Evolutionary conservation across 768 basidiomycete genomes (phyloP), one percentile per base, ranked within the genome.

Genomic region (Leccinum incarnatum): DNA sequence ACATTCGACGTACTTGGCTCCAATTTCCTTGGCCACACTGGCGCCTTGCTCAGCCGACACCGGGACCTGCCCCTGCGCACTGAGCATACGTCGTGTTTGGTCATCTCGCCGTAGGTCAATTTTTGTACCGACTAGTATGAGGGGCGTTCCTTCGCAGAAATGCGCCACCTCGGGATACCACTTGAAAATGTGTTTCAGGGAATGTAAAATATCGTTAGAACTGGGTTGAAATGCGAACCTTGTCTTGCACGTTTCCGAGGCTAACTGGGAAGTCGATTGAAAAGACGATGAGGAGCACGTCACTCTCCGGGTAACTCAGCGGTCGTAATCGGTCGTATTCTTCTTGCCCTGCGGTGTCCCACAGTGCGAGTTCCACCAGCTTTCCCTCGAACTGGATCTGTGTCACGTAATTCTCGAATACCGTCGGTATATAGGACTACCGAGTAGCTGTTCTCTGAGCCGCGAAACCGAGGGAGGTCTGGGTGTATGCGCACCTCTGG

Each of bases 271-370:
- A 95, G 78, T 96, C 93, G 71, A 95, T 79, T 11, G 92, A 93
- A 78, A 96, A 97, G 29, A 95, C 93, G 65, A 96, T 91, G 65
- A 96, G 88, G 67, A 96, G 93, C 59, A 93, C 91, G 69, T 93
- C 84, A 79, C 87, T 89, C 73, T 94, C 91, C 19, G 92, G 91
- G 65, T 94, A 93, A 72, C 88, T 90, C 62, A 94, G 79, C 19
- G 91, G 91, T 64, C 91, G 82, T 56, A 95, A 81, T 62, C 91
- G 83, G 73, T 95, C 93, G 74, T 97, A 98, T 77, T 98, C 95
- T 75, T 98, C 95, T 73, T 97, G 95, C 27, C 95, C 95, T 1
- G 95, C 95, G 1, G 95, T 98, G 75, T 98, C 95, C 94, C 96
- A 99, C 17, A 99, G 80, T n/a, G 97, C 96, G 46, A 99, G 83